Conservation (phyloP, 2,329 filamentous ascomycete genomes). For the Aspergillus sp. region DNA sequence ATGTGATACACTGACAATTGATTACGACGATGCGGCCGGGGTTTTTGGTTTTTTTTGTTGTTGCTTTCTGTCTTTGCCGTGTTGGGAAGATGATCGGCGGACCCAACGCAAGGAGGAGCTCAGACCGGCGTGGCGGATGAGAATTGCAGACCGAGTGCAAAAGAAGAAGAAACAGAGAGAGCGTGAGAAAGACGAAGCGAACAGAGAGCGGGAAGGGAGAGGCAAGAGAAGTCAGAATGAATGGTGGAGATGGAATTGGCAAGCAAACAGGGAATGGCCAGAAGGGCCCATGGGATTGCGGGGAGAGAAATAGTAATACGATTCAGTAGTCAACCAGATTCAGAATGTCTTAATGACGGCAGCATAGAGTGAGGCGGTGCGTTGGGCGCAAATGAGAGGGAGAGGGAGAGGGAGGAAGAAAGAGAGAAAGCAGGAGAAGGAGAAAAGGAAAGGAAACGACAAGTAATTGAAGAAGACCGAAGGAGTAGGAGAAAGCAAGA, state of each 20-base stretch:
- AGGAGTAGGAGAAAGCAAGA: not conserved
- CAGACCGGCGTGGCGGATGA: constrained; percentile 5
- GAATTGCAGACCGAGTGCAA: not conserved
- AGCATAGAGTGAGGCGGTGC: not conserved
- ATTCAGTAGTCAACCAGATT: not conserved
- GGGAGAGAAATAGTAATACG: not conserved
- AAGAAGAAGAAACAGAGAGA: no score
- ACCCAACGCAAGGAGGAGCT: constrained; percentile 18
- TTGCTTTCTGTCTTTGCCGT: constrained; percentile 12
- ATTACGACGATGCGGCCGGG: not conserved
- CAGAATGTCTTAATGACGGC: not conserved
- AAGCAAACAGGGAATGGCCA: constrained; percentile 8
- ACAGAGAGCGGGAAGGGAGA: no score
- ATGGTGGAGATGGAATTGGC: no score
- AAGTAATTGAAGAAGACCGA: not conserved
- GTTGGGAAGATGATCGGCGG: constrained; percentile 23
- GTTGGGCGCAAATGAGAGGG: not conserved
- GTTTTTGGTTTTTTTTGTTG: not conserved
- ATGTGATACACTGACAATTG: not conserved
- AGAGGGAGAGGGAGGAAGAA: not conserved
- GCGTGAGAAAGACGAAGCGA: no score
- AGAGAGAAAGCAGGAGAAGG: not conserved
- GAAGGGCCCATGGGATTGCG: constrained; percentile 18
- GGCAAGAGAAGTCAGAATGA: no score
- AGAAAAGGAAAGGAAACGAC: not conserved